Evolutionary conservation across 1,139 yeast genomes (phyloP), one percentile per base, ranked within the genome.

Genomic region (Diutina neorugosa): DNA sequence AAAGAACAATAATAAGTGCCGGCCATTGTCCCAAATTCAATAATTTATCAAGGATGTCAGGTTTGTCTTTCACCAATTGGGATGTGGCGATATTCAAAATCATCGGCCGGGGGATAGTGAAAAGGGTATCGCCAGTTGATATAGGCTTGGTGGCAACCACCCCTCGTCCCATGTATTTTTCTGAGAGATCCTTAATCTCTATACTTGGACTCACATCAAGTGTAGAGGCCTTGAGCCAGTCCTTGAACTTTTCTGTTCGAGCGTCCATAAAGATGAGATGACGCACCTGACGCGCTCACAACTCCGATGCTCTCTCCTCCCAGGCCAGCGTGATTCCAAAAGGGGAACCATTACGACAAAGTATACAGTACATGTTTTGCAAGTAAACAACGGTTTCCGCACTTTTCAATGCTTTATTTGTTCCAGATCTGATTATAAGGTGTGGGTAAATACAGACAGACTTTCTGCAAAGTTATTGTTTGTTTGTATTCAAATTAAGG

Each of bases 91-190:
- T 73, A 59, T 85, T 81, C 51, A 93, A 60, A 8, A 86, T 67
- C 0, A 76, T 65, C 0, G 66, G 62, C 54, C 89, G 69, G 0
- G 97, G 95, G 21, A 93, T 75, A 43, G 77, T 74, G 64, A 90
- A 88, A 18, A 93, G 67, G 0, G 70, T 70, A 57, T 87, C 95
- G 55, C 75, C 84, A 40, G 69, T 64, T 3, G 61, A 60, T 27
- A 91, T 85, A 58, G 82, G 82, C 40, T 77, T 78, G 0, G 61
- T 56, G 0, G 97, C 95, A 9, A 84, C 65, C 12, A 93, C 65
- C 7, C 94, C 96, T 44, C 97, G 75, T 16, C 98, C 98, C 65
- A 87, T 90, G 51, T 76, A 69, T 12, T 63, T 59, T 1, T 60
- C 55, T 51, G 96, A 71, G 51, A 79, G 72, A 65, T 91, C 96